A percentile compares a stretch with the other conserved stretches of the same genome.
These are phyloP conservation scores for Capsicum chinense DNA, from an alignment of 257 asterid genomes.

Conservation along the genomic window DNA sequence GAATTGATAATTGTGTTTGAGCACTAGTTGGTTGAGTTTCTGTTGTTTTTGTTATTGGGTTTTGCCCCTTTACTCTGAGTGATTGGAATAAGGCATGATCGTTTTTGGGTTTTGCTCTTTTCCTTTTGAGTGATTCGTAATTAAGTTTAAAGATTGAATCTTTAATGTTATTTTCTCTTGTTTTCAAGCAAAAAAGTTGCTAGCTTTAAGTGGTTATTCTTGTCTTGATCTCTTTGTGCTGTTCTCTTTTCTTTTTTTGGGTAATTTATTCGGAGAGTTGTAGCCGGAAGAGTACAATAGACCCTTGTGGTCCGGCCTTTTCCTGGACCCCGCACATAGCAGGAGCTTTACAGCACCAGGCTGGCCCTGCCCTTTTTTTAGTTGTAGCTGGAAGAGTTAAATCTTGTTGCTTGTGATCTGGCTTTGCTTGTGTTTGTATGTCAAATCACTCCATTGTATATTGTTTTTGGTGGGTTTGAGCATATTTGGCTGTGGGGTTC, in stretches of 20 bases:
- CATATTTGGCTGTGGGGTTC: background rate
- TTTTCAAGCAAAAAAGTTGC: background rate
- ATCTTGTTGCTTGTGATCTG: background rate
- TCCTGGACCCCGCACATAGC: no score
- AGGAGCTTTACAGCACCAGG: no score
- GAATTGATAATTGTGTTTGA: no score
- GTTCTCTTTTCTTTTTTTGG: background rate
- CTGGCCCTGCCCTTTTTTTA: no score
- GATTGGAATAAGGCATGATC: no score
- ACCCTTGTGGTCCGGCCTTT: no score
- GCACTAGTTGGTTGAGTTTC: no score
- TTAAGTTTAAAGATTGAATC: background rate
- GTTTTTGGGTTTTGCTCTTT: no score
- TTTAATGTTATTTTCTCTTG: background rate
- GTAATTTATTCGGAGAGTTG: background rate
- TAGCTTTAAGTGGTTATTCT: background rate
- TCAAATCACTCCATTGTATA: background rate
- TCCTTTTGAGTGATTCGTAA: background rate
- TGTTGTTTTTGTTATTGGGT: no score
- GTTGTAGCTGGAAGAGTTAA: background rate
- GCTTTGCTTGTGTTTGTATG: constrained; percentile 16
- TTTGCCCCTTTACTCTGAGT: no score
- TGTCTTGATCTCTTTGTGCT: background rate
- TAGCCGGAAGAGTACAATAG: no score
- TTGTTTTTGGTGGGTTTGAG: constrained; percentile 20